Percentiles rank a stretch among this genome's conserved stretches.
Conservation (phyloP, 495 filamentous ascomycete genomes). For the Penicillium argentinense region DNA sequence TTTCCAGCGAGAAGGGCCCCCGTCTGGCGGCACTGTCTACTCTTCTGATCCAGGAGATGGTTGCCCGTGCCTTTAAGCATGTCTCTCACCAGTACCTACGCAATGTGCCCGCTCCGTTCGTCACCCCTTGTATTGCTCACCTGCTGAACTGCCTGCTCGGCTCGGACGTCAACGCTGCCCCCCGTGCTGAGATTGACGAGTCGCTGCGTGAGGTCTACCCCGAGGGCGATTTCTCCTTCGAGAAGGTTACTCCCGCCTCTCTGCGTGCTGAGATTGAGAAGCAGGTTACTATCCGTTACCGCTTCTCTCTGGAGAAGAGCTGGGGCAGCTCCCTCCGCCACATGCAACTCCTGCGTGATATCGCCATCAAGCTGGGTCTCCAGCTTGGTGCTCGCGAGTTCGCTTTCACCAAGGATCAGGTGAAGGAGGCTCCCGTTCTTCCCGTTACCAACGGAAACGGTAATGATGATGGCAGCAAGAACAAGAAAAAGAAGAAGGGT, state of each 20-base stretch:
- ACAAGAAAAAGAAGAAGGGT: constrained; percentile 73
- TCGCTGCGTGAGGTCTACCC: constrained; percentile 70
- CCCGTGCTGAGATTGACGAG: constrained; percentile 74
- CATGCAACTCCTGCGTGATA: constrained; percentile 83
- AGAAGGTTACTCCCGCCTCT: constrained; percentile 68
- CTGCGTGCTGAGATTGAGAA: constrained; percentile 68
- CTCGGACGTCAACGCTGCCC: constrained; percentile 68
- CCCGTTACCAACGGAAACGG: constrained; percentile 44
- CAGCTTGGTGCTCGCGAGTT: constrained; percentile 86
- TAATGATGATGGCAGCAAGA: constrained; percentile 63
- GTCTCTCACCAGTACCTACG: constrained; percentile 75
- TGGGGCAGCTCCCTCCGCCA: constrained; percentile 68
- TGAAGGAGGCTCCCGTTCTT: constrained; percentile 34
- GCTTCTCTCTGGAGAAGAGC: constrained; percentile 65
- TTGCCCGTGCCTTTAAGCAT: constrained; percentile 93
- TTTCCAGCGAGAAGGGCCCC: constrained; percentile 63
- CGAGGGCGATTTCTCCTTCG: constrained; percentile 80
- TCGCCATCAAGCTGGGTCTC: constrained; percentile 85
- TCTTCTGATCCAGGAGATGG: constrained; percentile 86
- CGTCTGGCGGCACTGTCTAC: constrained; percentile 74
- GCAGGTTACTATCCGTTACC: constrained; percentile 72
- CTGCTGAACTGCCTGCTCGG: constrained; percentile 94
- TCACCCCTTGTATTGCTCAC: constrained; percentile 75
- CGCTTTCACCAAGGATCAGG: constrained; percentile 58
- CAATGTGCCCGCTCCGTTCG: constrained; percentile 74